These are phyloP conservation scores for Schoenoplectus triqueter DNA, from an alignment of 202 grass and related monocot genomes.

Conservation along the genomic window DNA sequence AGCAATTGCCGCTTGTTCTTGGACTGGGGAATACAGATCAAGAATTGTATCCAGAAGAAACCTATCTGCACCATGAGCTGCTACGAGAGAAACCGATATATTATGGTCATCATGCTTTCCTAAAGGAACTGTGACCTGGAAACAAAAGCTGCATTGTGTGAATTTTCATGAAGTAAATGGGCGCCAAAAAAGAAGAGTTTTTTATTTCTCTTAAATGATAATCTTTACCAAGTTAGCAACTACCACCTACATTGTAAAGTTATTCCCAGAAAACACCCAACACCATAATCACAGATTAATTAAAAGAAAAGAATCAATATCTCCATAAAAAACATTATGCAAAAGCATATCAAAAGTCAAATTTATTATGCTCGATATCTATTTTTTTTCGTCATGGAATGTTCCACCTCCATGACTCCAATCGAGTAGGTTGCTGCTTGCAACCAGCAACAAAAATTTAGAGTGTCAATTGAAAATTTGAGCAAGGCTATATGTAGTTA, in stretches of 20 bases:
- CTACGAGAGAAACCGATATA: conserved; percentile 86
- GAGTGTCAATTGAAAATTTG: background rate
- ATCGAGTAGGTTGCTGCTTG: background rate
- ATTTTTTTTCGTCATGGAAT: background rate
- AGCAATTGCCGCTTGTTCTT: conserved; percentile 71
- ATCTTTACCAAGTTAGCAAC: conserved; percentile 14
- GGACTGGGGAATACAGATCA: conserved; percentile 68
- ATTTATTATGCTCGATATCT: conserved; percentile 13
- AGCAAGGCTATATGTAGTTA: background rate
- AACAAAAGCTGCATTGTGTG: conserved; percentile 43
- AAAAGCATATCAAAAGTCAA: background rate
- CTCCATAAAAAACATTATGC: background rate
- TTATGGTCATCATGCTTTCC: conserved; percentile 67
- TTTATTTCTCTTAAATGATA: background rate
- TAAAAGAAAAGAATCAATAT: background rate
- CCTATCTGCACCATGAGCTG: conserved; percentile 82
- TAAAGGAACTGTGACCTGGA: conserved; percentile 76
- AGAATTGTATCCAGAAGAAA: conserved; percentile 68
- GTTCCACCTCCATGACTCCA: background rate
- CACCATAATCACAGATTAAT: background rate
- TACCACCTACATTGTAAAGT: background rate
- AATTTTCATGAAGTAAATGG: conserved; percentile 10
- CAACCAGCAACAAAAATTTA: background rate
- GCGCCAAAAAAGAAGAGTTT: background rate
- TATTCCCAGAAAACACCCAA: conserved; percentile 9